A percentile compares a stretch with the other conserved stretches of the same genome.
These are phyloP conservation scores for Monilinia vaccinii-corymbosi DNA, from an alignment of 2,329 filamentous ascomycete genomes.

Conservation along the genomic window DNA sequence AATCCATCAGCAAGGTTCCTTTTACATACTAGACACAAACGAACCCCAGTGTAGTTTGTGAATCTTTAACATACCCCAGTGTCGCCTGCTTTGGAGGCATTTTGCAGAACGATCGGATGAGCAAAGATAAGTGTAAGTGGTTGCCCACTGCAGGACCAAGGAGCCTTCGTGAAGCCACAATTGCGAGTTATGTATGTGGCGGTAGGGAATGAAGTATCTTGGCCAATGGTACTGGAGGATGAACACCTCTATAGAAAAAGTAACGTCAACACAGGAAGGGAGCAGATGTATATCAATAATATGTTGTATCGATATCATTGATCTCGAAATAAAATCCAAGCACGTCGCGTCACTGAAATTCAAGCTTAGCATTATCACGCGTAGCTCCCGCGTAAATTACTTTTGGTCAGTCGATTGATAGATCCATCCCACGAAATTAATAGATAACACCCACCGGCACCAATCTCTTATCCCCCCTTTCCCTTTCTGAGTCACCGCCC, in stretches of 20 bases:
- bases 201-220: background rate
- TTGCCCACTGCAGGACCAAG: slow-evolving; percentile 11
- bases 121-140: slow-evolving; percentile 14
- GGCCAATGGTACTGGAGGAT: background rate
- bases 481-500: background rate
- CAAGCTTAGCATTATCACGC: background rate
- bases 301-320: background rate
- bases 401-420: background rate
- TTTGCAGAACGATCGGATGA: slow-evolving; percentile 16
- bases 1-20: slow-evolving; percentile 13
- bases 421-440: background rate
- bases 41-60: slow-evolving; percentile 68
- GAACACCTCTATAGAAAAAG: background rate
- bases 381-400: slow-evolving; percentile 1
- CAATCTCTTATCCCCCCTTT: background rate
- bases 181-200: background rate
- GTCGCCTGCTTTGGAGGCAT: slow-evolving; percentile 55
- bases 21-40: slow-evolving; percentile 20
- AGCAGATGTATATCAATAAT: background rate
- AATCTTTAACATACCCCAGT: slow-evolving; percentile 74
- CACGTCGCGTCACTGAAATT: background rate
- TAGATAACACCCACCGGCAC: background rate
- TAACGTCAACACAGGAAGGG: background rate
- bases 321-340: background rate
- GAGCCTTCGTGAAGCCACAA: slow-evolving; percentile 27